Percentiles rank a stretch among this genome's conserved stretches.
phyloP scores from a whole-genome alignment of 192 early-diverging fungal genomes.

The Haplosporangium gracile region DNA sequence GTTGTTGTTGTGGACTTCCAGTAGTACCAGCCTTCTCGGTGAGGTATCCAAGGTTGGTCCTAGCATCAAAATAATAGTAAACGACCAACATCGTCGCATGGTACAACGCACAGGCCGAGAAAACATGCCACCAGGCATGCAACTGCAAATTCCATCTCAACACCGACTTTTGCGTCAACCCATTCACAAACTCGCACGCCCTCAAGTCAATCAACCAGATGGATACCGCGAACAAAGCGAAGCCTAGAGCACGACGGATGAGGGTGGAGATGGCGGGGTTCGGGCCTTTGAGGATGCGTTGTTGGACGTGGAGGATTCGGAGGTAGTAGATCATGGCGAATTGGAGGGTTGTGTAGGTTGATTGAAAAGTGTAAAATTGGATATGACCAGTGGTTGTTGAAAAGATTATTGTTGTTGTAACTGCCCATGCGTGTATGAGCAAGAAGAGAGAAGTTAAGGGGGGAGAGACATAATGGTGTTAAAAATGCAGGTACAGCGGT shows the following conservation, averaged over 20 bases:
- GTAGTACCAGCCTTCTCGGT: neutral
- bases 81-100: conserved; percentile 31
- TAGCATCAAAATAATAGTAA: conserved; percentile 31
- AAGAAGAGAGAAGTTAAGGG: neutral
- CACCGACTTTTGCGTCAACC: conserved; percentile 12
- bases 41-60: neutral
- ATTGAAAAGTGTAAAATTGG: conserved; percentile 40
- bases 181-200: conserved; percentile 45
- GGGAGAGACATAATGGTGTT: neutral
- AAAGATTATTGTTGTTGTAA: conserved; percentile 51
- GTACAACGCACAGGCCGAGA: conserved; percentile 42
- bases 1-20: neutral
- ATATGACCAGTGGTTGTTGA: conserved; percentile 23
- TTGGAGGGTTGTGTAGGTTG: conserved; percentile 37
- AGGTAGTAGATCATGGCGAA: conserved; percentile 32
- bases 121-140: conserved; percentile 75
- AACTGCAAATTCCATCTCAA: conserved; percentile 64
- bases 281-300: neutral
- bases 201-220: conserved; percentile 50
- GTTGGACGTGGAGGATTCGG: conserved; percentile 30
- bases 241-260: conserved; percentile 25
- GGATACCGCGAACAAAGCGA: conserved; percentile 21
- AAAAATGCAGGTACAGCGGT: neutral
- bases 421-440: neutral
- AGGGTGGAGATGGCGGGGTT: conserved; percentile 22